Evolutionary conservation across 495 filamentous ascomycete species (phyloP).

Genomic region (Hypoxylon subgilvum): DNA sequence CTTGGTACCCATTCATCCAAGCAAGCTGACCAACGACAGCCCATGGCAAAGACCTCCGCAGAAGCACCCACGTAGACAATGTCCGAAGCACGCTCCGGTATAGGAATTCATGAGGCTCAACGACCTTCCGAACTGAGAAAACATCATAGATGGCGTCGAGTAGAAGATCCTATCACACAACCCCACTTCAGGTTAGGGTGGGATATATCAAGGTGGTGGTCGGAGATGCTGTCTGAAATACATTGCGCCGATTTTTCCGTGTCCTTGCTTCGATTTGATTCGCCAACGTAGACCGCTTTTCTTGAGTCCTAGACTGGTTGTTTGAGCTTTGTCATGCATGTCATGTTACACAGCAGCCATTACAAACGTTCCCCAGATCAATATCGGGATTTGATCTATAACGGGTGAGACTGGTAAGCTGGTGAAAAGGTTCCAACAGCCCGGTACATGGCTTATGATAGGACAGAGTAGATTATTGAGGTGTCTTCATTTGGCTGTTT

Average conservation of each 20-base stretch:
- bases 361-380: conserved; percentile 10
- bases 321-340: conserved; percentile 8
- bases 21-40: no score
- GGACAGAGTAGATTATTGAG: background rate
- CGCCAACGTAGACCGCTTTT: conserved; percentile 24
- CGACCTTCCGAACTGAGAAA: background rate
- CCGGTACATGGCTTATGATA: conserved; percentile 12
- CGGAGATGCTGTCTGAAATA: background rate
- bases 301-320: background rate
- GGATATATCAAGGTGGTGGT: background rate
- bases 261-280: background rate
- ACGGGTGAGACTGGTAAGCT: background rate
- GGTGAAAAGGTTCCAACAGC: conserved; percentile 7
- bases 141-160: background rate
- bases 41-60: no score
- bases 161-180: background rate
- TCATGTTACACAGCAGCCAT: conserved; percentile 4
- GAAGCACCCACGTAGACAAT: background rate
- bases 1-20: no score
- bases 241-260: background rate
- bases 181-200: conserved; percentile 1
- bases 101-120: background rate
- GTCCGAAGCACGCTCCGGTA: background rate
- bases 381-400: background rate
- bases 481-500: conserved; percentile 24